Evolutionary conservation across 2,329 filamentous ascomycete species (phyloP), one percentile per base, ranked within the genome.

Genomic region (Ceratocystis harringtonii): DNA sequence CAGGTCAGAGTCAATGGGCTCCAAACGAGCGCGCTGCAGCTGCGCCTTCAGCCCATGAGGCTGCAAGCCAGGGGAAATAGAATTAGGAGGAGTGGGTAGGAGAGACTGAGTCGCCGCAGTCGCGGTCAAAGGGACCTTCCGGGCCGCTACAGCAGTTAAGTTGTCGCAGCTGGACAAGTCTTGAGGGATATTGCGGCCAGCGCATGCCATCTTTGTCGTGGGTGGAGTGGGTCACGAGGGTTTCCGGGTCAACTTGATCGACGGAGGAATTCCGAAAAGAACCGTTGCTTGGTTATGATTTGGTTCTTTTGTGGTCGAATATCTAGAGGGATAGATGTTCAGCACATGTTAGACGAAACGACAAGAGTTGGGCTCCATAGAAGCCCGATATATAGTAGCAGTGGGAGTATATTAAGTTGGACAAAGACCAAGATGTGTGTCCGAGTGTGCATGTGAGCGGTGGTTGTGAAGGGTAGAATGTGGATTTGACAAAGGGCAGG

Each of bases 11-110:
- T 95, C 90, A 75, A 92, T 82, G 72, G 81, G 79, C 69, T 85
- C 83, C 72, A 84, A 79, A 70, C 74, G 79, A 12, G 61, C 80
- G 75, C 79, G 80, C 72, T 81, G 81, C 70, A 84, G 79, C 73
- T 86, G 86, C 69, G 84, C 81, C 75, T 87, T 88, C 73, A 88
- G 84, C 72, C 87, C 88, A 72, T 92, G 89, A 68, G 92, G 89
- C 71, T 88, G 86, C 70, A 96, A 81, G 70, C 84, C 87, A 61
- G 92, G 92, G 68, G 92, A 96, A 74, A 96, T 91, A 76, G 92
- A 96, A 79, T 92, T 95, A 68, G 92, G 92, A 73, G 92, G 92
- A 74, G 92, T 96, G 69, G 89, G 90, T 72, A 96, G 84, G 75
- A 84, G 79, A 78, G 77, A 76, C 77, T 76, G 79, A 78, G 82